phyloP scores from a whole-genome alignment of 176 grass and related monocot genomes.

The Eleusine coracana region DNA sequence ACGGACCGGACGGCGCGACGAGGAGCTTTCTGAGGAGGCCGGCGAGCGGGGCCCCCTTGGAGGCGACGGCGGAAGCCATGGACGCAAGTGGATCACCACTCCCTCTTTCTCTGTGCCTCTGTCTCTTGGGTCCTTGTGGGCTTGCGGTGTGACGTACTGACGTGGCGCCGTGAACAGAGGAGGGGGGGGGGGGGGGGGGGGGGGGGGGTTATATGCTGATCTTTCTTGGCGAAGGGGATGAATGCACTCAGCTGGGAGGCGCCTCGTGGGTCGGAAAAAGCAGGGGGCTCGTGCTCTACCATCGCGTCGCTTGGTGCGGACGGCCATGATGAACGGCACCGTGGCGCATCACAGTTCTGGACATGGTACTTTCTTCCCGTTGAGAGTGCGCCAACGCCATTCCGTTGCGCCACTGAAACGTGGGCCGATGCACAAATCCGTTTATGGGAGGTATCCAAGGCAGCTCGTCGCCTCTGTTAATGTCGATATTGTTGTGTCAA shows the following conservation, averaged over 20 bases:
- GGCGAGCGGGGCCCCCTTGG: constrained; percentile 18
- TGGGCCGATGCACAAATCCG: no score
- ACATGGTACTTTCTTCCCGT: no score
- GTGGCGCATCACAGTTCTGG: no score
- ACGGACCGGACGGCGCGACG: neutral
- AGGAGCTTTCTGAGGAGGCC: constrained; percentile 47
- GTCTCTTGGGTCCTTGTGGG: neutral
- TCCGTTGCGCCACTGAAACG: no score
- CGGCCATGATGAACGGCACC: neutral
- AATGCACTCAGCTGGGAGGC: neutral
- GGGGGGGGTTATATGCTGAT: neutral
- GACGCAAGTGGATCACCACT: neutral
- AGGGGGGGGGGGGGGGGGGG: neutral
- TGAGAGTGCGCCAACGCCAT: no score
- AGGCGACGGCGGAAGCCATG: constrained; percentile 56
- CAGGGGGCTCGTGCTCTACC: neutral
- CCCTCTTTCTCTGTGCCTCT: no score
- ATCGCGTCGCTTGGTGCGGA: neutral
- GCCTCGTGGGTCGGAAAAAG: neutral
- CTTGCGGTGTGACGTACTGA: neutral
- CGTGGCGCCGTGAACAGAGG: neutral
- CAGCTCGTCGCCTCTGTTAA: no score
- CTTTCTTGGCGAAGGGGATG: constrained; percentile 52
- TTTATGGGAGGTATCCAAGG: no score
- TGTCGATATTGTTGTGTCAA: no score